Conservation (phyloP, 768 basidiomycete species). For the Steccherinum ochraceum region DNA sequence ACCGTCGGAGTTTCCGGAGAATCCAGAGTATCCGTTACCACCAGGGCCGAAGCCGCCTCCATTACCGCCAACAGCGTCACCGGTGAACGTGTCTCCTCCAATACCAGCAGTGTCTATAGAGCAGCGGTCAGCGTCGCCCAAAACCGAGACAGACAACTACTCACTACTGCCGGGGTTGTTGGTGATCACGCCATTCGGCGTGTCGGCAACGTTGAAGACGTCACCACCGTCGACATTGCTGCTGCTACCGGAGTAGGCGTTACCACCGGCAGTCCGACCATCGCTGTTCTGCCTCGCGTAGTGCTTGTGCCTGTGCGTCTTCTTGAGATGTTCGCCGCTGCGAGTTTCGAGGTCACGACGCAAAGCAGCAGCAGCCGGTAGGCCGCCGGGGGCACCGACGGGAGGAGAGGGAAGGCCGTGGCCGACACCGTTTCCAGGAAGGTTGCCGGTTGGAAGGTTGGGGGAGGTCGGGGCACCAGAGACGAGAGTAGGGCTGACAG, state of each 20-base stretch:
- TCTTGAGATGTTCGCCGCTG: background rate
- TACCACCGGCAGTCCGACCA: conserved; percentile 7
- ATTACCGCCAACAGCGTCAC: conserved; percentile 11
- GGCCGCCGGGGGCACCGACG: conserved; percentile 4
- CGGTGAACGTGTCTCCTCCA: conserved; percentile 7
- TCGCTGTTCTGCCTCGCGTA: conserved; percentile 5
- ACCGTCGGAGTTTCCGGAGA: conserved; percentile 8
- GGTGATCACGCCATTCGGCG: conserved; percentile 6
- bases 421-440: no score
- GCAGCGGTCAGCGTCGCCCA: background rate
- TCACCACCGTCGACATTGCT: conserved; percentile 9
- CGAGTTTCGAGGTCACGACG: background rate
- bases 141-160: background rate
- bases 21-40: conserved; percentile 10
- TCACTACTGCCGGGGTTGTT: conserved; percentile 3
- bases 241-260: conserved; percentile 7
- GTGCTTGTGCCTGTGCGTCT: conserved; percentile 2
- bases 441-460: conserved; percentile 5
- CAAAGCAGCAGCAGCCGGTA: background rate
- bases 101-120: conserved; percentile 8
- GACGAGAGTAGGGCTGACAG: conserved; percentile 19
- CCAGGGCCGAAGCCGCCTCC: conserved; percentile 7
- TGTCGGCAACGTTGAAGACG: conserved; percentile 5
- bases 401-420: conserved; percentile 2
- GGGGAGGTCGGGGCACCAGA: conserved; percentile 17